phyloP scores from a whole-genome alignment of 257 asterid species.

The Apocynum venetum region DNA sequence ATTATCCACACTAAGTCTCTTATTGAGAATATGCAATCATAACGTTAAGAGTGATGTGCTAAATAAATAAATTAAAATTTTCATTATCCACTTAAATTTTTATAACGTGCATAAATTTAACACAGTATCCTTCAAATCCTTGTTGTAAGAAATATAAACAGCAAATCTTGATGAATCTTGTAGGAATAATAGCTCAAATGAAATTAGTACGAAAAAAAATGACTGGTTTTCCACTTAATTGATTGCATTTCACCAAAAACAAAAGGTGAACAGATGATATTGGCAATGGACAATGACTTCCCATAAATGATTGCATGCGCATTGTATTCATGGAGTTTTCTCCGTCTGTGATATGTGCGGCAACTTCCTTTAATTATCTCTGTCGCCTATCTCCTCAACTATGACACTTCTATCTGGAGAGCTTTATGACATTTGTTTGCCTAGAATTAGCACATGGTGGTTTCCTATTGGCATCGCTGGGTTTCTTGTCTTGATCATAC shows the following conservation, averaged over 20 bases:
- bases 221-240: too few relatives aligned
- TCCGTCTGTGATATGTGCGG: neutral
- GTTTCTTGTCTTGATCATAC: slow-evolving; percentile 11
- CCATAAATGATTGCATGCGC: neutral
- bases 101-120: too few relatives aligned
- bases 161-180: neutral
- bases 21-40: too few relatives aligned
- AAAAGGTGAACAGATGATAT: neutral
- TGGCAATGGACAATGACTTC: neutral
- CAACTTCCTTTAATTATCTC: neutral
- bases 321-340: neutral
- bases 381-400: neutral
- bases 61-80: too few relatives aligned
- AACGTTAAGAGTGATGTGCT: too few relatives aligned
- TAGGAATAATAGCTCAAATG: neutral
- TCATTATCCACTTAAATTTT: too few relatives aligned
- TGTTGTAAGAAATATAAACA: too few relatives aligned
- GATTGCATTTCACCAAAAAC: neutral
- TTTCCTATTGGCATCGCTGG: slow-evolving; percentile 1
- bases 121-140: too few relatives aligned
- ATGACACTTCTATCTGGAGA: neutral
- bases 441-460: slow-evolving; percentile 16
- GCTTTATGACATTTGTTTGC: neutral
- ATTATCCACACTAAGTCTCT: too few relatives aligned
- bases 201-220: too few relatives aligned